Base-by-base conservation (phyloP, 768 basidiomycete species). In the Tylopilus sp. region DNA sequence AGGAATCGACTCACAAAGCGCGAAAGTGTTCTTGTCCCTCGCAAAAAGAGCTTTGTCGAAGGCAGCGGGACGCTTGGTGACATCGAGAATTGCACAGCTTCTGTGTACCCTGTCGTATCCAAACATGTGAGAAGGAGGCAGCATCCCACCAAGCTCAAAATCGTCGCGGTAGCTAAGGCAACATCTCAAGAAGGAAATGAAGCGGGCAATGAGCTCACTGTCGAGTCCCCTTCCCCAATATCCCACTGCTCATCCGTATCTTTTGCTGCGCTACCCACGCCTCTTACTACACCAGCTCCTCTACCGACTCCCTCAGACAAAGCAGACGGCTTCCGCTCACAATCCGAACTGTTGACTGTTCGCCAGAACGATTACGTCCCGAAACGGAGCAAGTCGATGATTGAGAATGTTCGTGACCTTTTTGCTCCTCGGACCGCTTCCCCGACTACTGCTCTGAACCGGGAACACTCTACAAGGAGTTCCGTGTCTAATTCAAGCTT, bases 11-110 rank as follows among this genome's bases (percentile, higher is more conserved):
- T 88, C 51, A 81, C 78, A 8, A 81, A 78, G 60, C 84, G 86
- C 59, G 86, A 89, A 66, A 88, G 86, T 46, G 79, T 89, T 21
- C 78, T 85, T 24, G 80, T 87, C 42, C 79, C 82, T 25, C 74
- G 86, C 50, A 76, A 80, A 56, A 81, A 74, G 66, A 80, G 82
- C 53, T 73, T 79, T 26, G 63, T 74, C 11, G 72, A 73, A 17
- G 51, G 55, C 25, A 59, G 36, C 11, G 59, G 53, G n/a, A 48
- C 38, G 24, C 38, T 53, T 0, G 42, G 54, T 17, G 66, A 69
- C 31, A 34, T 33, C 10, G 66, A 68, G 43, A 59, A 38, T 41
- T 53, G 36, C 19, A 19, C 28, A 10, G 17, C 46, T 9, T 30
- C 44, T 40, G 25, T 22, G 10, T 42, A 48, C 22, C 4, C 57